A percentile compares a stretch with the other conserved stretches of the same genome.
phyloP scores from a whole-genome alignment of 495 filamentous ascomycete species.

The Penicillium mononematosum region DNA sequence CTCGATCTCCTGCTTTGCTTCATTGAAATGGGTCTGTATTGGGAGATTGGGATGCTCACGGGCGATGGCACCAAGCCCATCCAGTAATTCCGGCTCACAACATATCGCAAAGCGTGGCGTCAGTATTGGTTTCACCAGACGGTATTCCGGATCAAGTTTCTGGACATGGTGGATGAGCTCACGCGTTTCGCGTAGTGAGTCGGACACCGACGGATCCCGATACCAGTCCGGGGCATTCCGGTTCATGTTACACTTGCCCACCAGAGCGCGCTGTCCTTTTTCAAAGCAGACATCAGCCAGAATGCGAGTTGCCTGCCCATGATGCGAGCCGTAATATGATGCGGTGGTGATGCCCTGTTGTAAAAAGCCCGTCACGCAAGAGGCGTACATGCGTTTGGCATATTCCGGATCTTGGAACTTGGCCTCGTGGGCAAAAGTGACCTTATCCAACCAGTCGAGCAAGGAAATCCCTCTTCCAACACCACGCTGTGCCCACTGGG shows the following conservation, averaged over 20 bases:
- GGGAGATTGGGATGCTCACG: slow-evolving; percentile 50
- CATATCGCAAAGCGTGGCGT: slow-evolving; percentile 66
- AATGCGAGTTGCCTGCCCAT: slow-evolving; percentile 56
- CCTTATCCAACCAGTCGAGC: slow-evolving; percentile 57
- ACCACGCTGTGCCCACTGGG: slow-evolving; percentile 62
- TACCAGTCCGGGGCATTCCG: slow-evolving; percentile 61
- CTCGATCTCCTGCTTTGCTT: slow-evolving; percentile 54
- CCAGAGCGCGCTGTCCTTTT: slow-evolving; percentile 60
- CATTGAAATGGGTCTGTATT: slow-evolving; percentile 67
- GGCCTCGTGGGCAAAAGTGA: slow-evolving; percentile 64
- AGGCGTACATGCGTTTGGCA: slow-evolving; percentile 51
- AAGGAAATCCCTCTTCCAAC: slow-evolving; percentile 57
- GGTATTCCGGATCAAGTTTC: slow-evolving; percentile 20
- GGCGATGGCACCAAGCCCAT: slow-evolving; percentile 53
- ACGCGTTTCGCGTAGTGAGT: slow-evolving; percentile 53
- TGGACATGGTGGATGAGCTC: slow-evolving; percentile 50
- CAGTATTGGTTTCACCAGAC: slow-evolving; percentile 55
- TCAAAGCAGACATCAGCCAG: slow-evolving; percentile 57
- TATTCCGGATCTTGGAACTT: slow-evolving; percentile 54
- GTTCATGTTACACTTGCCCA: slow-evolving; percentile 68
- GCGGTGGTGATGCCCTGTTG: slow-evolving; percentile 66
- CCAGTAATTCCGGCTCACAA: slow-evolving; percentile 52
- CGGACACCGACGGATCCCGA: slow-evolving; percentile 46
- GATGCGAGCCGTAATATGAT: slow-evolving; percentile 61
- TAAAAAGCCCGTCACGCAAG: slow-evolving; percentile 56